These are phyloP conservation scores for Nepenthes gracilis DNA, from an alignment of 148 eudicot genomes.

Conservation along the genomic window DNA sequence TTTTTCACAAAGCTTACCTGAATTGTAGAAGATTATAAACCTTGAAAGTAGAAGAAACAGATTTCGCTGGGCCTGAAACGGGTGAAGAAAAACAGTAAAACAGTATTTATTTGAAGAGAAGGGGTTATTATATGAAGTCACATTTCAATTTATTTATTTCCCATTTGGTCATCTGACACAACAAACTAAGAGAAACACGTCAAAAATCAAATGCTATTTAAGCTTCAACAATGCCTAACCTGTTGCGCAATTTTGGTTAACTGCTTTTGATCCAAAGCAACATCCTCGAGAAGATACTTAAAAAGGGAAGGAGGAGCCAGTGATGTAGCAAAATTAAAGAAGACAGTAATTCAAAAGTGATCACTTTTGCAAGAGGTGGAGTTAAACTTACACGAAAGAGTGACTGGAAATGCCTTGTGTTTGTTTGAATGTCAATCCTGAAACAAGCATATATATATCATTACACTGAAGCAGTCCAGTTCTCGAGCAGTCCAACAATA, in stretches of 20 bases:
- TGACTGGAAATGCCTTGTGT: constrained; percentile 73
- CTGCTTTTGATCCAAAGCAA: constrained; percentile 55
- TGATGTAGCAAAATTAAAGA: too few relatives aligned
- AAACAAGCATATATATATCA: constrained; percentile 1
- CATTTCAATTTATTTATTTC: background rate
- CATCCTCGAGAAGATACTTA: constrained; percentile 82
- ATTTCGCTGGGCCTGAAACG: constrained; percentile 70
- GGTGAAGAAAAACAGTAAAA: constrained; percentile 6
- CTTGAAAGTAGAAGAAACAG: constrained; percentile 84
- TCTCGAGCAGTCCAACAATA: too few relatives aligned
- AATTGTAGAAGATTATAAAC: constrained; percentile 59
- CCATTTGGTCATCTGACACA: too few relatives aligned
- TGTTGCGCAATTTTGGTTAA: constrained; percentile 63
- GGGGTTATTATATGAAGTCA: background rate
- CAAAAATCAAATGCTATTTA: too few relatives aligned
- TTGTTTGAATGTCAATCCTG: constrained; percentile 90
- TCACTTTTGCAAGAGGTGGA: too few relatives aligned
- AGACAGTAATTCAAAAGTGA: too few relatives aligned
- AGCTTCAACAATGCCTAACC: constrained; percentile 25
- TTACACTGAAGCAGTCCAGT: background rate
- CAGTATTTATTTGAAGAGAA: background rate
- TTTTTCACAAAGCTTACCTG: constrained; percentile 29
- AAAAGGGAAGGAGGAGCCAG: constrained; percentile 1
- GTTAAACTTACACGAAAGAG: constrained; percentile 50
- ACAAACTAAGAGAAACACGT: too few relatives aligned